phyloP scores from a whole-genome alignment of 331 rosid species.

The Quercus lobata region DNA sequence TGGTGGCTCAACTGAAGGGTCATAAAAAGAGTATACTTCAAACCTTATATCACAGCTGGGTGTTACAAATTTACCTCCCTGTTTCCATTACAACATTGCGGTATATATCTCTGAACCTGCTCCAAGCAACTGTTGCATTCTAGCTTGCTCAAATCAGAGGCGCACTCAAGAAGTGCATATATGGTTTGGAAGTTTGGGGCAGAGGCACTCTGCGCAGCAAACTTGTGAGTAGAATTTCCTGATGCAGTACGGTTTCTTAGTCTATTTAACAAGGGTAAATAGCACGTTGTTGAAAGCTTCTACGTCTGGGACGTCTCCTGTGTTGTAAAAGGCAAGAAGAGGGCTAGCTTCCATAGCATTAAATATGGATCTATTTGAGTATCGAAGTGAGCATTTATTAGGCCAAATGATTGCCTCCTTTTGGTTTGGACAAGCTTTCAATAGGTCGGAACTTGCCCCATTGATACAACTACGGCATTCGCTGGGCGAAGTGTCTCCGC shows the following conservation, averaged over 20 bases:
- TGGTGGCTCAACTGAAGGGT: background rate
- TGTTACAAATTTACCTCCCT: slow-evolving; percentile 5
- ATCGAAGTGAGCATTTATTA: background rate
- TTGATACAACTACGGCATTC: too few relatives aligned
- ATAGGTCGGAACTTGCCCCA: too few relatives aligned
- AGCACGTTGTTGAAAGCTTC: background rate
- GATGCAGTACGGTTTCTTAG: too few relatives aligned
- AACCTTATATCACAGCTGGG: too few relatives aligned
- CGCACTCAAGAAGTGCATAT: slow-evolving; percentile 33
- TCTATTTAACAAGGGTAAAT: too few relatives aligned
- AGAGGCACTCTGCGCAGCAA: background rate
- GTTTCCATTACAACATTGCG: background rate
- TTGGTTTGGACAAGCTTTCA: too few relatives aligned
- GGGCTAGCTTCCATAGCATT: background rate
- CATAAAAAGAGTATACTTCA: background rate
- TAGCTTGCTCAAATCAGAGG: slow-evolving; percentile 26
- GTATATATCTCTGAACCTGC: background rate
- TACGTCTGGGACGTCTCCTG: background rate
- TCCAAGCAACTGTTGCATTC: slow-evolving; percentile 23
- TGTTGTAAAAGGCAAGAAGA: too few relatives aligned
- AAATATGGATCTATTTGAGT: slow-evolving; percentile 10
- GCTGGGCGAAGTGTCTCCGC: too few relatives aligned
- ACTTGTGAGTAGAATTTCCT: too few relatives aligned
- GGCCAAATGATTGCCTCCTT: too few relatives aligned
- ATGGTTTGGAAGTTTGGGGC: background rate